These are phyloP conservation scores for Nemophila menziesii DNA, from an alignment of 257 asterid species.

Conservation along the genomic window DNA sequence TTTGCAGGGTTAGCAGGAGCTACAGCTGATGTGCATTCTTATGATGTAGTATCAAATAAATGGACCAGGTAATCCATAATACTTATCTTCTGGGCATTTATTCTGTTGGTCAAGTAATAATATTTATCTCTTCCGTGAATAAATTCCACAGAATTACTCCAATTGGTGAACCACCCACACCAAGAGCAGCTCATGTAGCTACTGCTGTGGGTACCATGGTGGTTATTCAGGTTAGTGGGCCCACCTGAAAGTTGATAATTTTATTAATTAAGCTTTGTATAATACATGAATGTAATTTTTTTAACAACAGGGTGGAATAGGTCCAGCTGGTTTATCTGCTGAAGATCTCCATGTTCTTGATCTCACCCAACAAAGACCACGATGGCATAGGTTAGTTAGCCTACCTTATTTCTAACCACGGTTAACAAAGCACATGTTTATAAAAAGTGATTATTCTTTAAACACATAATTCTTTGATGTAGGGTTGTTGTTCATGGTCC, in stretches of 20 bases:
- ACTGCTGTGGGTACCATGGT: constrained; percentile 99
- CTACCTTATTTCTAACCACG: too few relatives aligned
- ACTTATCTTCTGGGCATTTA: neutral
- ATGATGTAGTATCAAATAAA: constrained; percentile 78
- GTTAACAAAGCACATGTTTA: too few relatives aligned
- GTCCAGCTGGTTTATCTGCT: constrained; percentile 97
- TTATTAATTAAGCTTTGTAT: constrained; percentile 5
- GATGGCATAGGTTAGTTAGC: constrained; percentile 85
- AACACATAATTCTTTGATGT: constrained; percentile 2
- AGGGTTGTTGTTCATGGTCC: constrained; percentile 99
- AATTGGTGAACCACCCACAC: constrained; percentile 98
- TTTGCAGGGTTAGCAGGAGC: constrained; percentile 96
- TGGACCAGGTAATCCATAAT: constrained; percentile 69
- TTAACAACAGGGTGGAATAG: constrained; percentile 84
- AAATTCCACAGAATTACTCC: constrained; percentile 60
- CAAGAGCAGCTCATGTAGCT: constrained; percentile 99
- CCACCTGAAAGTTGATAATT: constrained; percentile 1
- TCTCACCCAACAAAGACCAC: constrained; percentile 88
- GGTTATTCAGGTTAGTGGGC: constrained; percentile 78
- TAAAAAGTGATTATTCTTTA: too few relatives aligned
- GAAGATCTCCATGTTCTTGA: constrained; percentile 99
- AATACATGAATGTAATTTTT: constrained; percentile 6
- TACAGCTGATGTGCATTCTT: constrained; percentile 92
- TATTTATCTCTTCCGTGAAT: constrained; percentile 9
- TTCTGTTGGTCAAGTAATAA: neutral